Base-by-base conservation (phyloP, 345 rosid genomes). In the Lumnitzera racemosa region DNA sequence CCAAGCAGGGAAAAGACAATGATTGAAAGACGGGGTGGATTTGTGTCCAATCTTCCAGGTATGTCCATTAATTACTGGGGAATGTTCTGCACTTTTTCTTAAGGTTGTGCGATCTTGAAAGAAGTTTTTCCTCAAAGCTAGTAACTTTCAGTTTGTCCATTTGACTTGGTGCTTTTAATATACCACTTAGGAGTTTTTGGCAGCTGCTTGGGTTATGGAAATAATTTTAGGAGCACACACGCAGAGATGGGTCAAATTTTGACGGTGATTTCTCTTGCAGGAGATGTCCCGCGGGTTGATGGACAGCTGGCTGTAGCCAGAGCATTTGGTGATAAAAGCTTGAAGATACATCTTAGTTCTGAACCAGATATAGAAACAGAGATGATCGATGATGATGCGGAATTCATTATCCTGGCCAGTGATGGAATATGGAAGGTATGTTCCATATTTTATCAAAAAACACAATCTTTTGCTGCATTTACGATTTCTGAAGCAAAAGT, bases 401-500 rank as follows among this genome's bases (percentile, higher is more conserved):
- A 86, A 64, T 83, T 86, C 67, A 29, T 84, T 13, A 70, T 89
- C 46, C 78, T 89, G n/a, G 97, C 97, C 25, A 88, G 98, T 17
- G 98, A 91, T 73, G 98, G 98, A 15, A 74, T 91, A 43, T 91
- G 96, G 98, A 91, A 86, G 91, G 97, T 87, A 29, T 51, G 75
- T 43, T 17, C 3, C 50, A 41, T 68, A 55, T 50, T 49, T 15
- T 16, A 23, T 12, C 23, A 57, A 13, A 47, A 51, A 5, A 29
- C 47, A 48, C 25, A 31, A 58, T 52, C 46, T 16, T 51, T 4
- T 25, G 64, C 24, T 50, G 29, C 13, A 20, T 29, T 24, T 31
- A 43, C 23, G 36, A 60, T 20, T 57, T 58, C 13, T 6, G 0
- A 55, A 12, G 6, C 14, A 24, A 24, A 23, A 13, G 64, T 43